Evolutionary conservation across 768 basidiomycete species (phyloP).

Genomic region (Auriscalpium orientale): DNA sequence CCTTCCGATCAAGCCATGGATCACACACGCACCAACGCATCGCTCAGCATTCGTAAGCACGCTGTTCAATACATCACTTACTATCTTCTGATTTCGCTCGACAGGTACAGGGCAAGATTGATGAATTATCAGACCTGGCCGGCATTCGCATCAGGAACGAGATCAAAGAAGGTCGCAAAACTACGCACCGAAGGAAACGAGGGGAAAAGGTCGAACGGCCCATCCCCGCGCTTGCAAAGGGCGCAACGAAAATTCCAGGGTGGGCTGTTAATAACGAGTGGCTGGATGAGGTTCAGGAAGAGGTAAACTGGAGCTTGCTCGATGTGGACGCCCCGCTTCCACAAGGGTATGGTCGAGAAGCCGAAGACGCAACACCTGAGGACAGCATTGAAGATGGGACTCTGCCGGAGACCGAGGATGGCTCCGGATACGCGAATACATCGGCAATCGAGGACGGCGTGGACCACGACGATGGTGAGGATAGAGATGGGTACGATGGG

Average conservation of each 20-base stretch:
- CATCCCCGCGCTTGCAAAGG: background rate
- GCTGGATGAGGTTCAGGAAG: background rate
- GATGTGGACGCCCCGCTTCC: too few relatives aligned
- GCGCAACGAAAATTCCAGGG: background rate
- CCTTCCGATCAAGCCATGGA: background rate
- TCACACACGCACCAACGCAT: background rate
- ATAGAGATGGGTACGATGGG: too few relatives aligned
- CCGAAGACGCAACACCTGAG: too few relatives aligned
- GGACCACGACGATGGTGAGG: too few relatives aligned
- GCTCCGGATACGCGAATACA: too few relatives aligned
- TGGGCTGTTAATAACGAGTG: background rate
- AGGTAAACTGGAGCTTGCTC: too few relatives aligned
- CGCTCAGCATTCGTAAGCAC: background rate
- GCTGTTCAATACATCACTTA: background rate
- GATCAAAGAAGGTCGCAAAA: background rate
- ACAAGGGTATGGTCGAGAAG: too few relatives aligned
- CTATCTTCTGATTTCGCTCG: background rate
- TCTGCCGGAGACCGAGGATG: too few relatives aligned
- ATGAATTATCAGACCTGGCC: background rate
- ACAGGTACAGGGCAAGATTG: background rate
- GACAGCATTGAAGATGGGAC: too few relatives aligned
- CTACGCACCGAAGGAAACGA: background rate
- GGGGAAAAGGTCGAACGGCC: background rate
- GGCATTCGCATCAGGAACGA: background rate
- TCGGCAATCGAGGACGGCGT: too few relatives aligned